Conservation (phyloP, 2,329 filamentous ascomycete species). For the Plenodomus tracheiphilus region DNA sequence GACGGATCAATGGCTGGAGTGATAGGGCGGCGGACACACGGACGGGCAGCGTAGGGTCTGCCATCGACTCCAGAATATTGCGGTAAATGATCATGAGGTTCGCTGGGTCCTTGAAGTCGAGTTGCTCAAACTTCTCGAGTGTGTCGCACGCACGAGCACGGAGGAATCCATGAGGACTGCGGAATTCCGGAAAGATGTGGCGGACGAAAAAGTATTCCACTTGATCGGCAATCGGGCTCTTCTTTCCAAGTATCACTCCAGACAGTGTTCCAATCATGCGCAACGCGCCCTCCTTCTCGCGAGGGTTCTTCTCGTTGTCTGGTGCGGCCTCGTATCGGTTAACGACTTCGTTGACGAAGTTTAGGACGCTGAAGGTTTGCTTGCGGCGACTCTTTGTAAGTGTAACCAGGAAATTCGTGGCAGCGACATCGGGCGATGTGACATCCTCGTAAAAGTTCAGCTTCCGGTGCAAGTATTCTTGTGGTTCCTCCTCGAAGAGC, state of each 20-base stretch:
- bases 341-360: slow-evolving; percentile 93
- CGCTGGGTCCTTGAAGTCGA: slow-evolving; percentile 95
- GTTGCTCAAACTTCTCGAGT: slow-evolving; percentile 94
- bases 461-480: slow-evolving; percentile 96
- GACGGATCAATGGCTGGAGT: slow-evolving; percentile 91
- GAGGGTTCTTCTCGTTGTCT: slow-evolving; percentile 87
- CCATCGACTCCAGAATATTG: slow-evolving; percentile 96
- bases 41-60: slow-evolving; percentile 88
- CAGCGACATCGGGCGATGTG: slow-evolving; percentile 90
- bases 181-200: slow-evolving; percentile 98
- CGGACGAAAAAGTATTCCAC: slow-evolving; percentile 98
- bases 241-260: slow-evolving; percentile 93
- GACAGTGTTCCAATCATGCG: slow-evolving; percentile 96
- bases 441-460: slow-evolving; percentile 98
- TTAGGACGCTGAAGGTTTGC: slow-evolving; percentile 91
- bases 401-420: slow-evolving; percentile 94
- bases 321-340: slow-evolving; percentile 86
- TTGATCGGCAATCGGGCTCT: slow-evolving; percentile 95
- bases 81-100: slow-evolving; percentile 96
- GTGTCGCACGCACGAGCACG: slow-evolving; percentile 95
- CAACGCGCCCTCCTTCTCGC: slow-evolving; percentile 94
- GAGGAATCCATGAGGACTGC: slow-evolving; percentile 87
- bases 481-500: slow-evolving; percentile 90
- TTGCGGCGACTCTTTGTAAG: slow-evolving; percentile 93
- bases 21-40: slow-evolving; percentile 92